A percentile compares a stretch with the other conserved stretches of the same genome.
These are phyloP conservation scores for Diaporthe sp. DNA, from an alignment of 2,329 filamentous ascomycete species.

Conservation along the genomic window DNA sequence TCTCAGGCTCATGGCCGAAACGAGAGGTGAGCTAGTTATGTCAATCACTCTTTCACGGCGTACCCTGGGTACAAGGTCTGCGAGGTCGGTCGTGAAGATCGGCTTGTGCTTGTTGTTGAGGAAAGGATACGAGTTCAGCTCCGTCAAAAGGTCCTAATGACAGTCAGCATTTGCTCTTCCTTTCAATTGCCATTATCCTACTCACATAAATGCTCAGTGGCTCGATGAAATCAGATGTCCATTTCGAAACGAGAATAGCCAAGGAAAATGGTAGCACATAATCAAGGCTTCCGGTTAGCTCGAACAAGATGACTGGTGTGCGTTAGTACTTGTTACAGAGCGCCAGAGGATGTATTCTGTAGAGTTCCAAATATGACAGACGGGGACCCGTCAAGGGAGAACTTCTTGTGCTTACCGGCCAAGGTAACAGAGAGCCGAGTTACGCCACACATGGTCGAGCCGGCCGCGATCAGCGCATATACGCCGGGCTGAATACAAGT, in stretches of 20 bases:
- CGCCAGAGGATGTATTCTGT: neutral
- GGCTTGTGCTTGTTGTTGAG: conserved; percentile 97
- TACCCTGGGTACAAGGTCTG: conserved; percentile 83
- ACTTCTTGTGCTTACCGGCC: conserved; percentile 52
- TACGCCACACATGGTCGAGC: conserved; percentile 97
- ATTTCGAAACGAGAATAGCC: conserved; percentile 94
- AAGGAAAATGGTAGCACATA: conserved; percentile 96
- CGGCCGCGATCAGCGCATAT: conserved; percentile 93
- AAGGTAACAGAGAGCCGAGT: conserved; percentile 93
- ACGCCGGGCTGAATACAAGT: conserved; percentile 96
- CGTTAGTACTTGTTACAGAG: neutral
- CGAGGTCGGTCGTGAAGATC: conserved; percentile 87
- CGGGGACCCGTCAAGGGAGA: neutral
- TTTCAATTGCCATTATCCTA: conserved; percentile 22
- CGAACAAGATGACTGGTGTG: conserved; percentile 84
- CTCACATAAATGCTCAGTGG: conserved; percentile 90
- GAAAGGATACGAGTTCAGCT: conserved; percentile 98
- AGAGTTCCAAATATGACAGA: neutral
- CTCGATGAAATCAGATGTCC: conserved; percentile 96
- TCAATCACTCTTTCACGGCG: conserved; percentile 86
- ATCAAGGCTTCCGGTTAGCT: conserved; percentile 92
- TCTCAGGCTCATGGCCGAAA: conserved; percentile 81
- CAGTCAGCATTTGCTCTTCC: neutral
- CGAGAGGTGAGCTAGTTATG: conserved; percentile 82
- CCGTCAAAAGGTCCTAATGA: conserved; percentile 83